phyloP scores from a whole-genome alignment of 2,329 filamentous ascomycete species.

The Ceratocystis destructans region DNA sequence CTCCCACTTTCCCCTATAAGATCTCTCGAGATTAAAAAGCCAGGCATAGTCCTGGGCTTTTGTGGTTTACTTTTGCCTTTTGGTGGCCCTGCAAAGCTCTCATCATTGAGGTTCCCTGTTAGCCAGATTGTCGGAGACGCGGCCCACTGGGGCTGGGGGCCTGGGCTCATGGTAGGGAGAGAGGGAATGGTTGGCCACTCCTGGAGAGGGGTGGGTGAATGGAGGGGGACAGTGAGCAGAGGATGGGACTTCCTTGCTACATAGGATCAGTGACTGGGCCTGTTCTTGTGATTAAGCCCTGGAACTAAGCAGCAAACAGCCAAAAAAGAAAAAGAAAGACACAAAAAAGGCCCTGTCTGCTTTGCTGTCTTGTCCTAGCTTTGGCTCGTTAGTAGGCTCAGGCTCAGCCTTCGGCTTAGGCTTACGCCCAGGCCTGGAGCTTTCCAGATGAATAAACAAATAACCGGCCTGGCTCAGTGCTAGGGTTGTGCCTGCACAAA shows the following conservation, averaged over 20 bases:
- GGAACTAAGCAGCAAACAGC: not conserved
- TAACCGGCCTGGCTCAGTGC: not conserved
- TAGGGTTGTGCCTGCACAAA: slow-evolving; percentile 11
- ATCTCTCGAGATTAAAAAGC: not conserved
- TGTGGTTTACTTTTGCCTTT: not conserved
- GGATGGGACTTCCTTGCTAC: not conserved
- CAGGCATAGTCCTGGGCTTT: not conserved
- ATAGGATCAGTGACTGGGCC: not conserved
- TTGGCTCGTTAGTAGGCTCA: too few relatives aligned
- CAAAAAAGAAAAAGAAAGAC: too few relatives aligned
- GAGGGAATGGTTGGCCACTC: not conserved
- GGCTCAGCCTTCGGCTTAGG: too few relatives aligned
- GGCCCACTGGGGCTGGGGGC: not conserved
- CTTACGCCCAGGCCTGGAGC: too few relatives aligned
- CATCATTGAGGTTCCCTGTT: not conserved
- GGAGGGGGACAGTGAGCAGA: not conserved
- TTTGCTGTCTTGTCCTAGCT: not conserved
- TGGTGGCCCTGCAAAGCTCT: too few relatives aligned
- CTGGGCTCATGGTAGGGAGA: not conserved
- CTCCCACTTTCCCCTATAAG: too few relatives aligned
- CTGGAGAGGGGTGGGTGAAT: not conserved
- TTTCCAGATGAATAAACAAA: not conserved
- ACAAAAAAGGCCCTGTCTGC: not conserved
- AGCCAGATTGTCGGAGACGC: slow-evolving; percentile 3
- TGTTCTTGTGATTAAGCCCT: not conserved